Conservation (phyloP, 2,329 filamentous ascomycete genomes). For the Nemania sp. region DNA sequence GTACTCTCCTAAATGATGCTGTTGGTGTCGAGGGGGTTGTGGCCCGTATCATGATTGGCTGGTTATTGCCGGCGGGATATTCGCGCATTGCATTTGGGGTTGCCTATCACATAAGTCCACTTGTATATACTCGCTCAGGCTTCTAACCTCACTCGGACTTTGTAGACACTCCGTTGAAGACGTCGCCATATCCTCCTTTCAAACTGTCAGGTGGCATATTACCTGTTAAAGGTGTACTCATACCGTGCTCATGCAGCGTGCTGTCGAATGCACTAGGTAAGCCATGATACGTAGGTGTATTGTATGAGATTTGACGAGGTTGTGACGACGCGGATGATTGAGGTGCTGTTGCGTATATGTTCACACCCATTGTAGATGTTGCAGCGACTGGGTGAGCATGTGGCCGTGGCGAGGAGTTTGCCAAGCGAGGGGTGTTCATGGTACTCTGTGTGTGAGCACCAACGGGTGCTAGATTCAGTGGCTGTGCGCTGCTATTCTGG, state of each 20-base stretch:
- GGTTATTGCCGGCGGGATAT: slow-evolving; percentile 9
- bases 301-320: slow-evolving; percentile 35
- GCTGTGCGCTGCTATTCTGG: slow-evolving; percentile 28
- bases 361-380: slow-evolving; percentile 36
- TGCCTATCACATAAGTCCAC: slow-evolving; percentile 9
- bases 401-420: slow-evolving; percentile 35
- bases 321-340: slow-evolving; percentile 35
- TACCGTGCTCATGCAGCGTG: slow-evolving; percentile 35
- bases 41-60: slow-evolving; percentile 6
- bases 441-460: slow-evolving; percentile 30
- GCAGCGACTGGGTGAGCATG: slow-evolving; percentile 32
- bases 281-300: slow-evolving; percentile 32
- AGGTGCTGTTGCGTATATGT: slow-evolving; percentile 36
- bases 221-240: slow-evolving; percentile 35
- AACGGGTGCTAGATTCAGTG: slow-evolving; percentile 34
- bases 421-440: slow-evolving; percentile 34
- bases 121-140: slow-evolving; percentile 12
- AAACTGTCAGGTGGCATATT: slow-evolving; percentile 36
- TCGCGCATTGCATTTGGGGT: slow-evolving; percentile 13
- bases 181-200: slow-evolving; percentile 32
- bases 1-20: slow-evolving; percentile 1
- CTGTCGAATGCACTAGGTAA: slow-evolving; percentile 35
- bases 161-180: slow-evolving; percentile 32
- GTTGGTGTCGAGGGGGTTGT: slow-evolving; percentile 1
- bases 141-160: slow-evolving; percentile 31